These are phyloP conservation scores for Calonectria hongkongensis DNA, from an alignment of 2,329 filamentous ascomycete genomes.

Conservation along the genomic window DNA sequence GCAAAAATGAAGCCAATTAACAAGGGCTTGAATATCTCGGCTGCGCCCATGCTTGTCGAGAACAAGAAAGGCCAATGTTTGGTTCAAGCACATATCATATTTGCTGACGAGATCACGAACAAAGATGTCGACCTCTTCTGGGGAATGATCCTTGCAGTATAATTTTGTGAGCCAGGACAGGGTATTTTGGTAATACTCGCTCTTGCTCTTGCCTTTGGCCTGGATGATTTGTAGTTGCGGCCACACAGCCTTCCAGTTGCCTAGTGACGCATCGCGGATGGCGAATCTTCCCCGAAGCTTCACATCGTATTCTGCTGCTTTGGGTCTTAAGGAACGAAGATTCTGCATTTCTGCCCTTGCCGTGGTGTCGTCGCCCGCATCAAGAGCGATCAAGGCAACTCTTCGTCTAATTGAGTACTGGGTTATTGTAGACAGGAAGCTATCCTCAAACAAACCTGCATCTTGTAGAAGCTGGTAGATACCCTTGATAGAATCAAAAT, in stretches of 20 bases:
- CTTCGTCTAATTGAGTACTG: slow-evolving; percentile 57
- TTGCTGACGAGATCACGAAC: slow-evolving; percentile 53
- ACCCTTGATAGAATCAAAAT: slow-evolving; percentile 49
- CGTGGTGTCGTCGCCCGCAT: slow-evolving; percentile 55
- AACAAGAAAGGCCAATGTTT: slow-evolving; percentile 56
- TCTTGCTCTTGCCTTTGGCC: slow-evolving; percentile 37
- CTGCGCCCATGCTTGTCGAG: slow-evolving; percentile 56
- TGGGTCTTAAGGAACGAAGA: slow-evolving; percentile 48
- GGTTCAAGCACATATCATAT: slow-evolving; percentile 54
- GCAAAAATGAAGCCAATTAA: slow-evolving; percentile 60
- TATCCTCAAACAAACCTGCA: slow-evolving; percentile 53
- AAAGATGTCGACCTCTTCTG: slow-evolving; percentile 55
- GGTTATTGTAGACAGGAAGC: slow-evolving; percentile 41
- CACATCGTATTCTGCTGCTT: slow-evolving; percentile 49
- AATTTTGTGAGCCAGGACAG: slow-evolving; percentile 60
- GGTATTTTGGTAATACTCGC: slow-evolving; percentile 52
- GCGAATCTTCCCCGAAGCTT: slow-evolving; percentile 55
- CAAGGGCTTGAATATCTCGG: slow-evolving; percentile 54
- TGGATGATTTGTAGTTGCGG: slow-evolving; percentile 50
- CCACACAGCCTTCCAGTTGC: slow-evolving; percentile 54
- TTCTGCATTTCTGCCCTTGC: slow-evolving; percentile 52
- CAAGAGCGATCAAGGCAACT: slow-evolving; percentile 53
- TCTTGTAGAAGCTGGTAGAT: slow-evolving; percentile 56
- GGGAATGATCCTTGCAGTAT: slow-evolving; percentile 53
- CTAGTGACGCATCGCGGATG: slow-evolving; percentile 54